Base-by-base conservation (phyloP, 495 filamentous ascomycete species). In the Penicillium fimorum region DNA sequence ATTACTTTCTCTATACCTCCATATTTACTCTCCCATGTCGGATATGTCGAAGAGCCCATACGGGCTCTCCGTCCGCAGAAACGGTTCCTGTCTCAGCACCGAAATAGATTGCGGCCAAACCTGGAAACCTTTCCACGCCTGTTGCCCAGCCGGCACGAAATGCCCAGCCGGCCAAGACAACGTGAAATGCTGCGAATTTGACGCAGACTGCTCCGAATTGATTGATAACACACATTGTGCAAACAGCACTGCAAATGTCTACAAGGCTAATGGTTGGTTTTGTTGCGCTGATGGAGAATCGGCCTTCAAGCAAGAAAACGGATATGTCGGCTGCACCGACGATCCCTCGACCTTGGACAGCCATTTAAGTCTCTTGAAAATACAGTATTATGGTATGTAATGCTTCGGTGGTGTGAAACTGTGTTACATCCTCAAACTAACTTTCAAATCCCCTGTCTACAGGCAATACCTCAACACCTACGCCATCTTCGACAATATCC, bases 221-320 rank as follows among this genome's bases (percentile, higher is more conserved):
- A 5, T 55, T 2, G 33, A 55, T 25, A 27, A 55, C 37, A 42
- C 22, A 11, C 52, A 47, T 38, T 55, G 52, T 8, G 52, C 52
- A 25, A 55, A 55, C n/a, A 30, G 20, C 29, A 55, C 42, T 25
- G 52, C 52, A 18, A 55, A 55, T 47, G 52, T 55, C 13, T 55
- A 55, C 24, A 45, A 55, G n/a, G 52, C 52, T 1, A 5, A 22
- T 24, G 32, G 32, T 17, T 55, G 22, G 13, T 55, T 55, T 44
- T 55, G 52, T 17, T 55, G 52, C 20, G 41, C 52, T 6, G 15
- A 25, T 8, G 52, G 29, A 12, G 11, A 2, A 10, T 20, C 15
- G 18, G 52, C 52, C 13, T 55, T 55, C 29, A 12, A 46, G 29
- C 27, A 22, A 45, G 2, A 24, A 17, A 27, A 55, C 5, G 11